Conservation (phyloP, 2,329 filamentous ascomycete species). For the Domatiomyces catenatus region DNA sequence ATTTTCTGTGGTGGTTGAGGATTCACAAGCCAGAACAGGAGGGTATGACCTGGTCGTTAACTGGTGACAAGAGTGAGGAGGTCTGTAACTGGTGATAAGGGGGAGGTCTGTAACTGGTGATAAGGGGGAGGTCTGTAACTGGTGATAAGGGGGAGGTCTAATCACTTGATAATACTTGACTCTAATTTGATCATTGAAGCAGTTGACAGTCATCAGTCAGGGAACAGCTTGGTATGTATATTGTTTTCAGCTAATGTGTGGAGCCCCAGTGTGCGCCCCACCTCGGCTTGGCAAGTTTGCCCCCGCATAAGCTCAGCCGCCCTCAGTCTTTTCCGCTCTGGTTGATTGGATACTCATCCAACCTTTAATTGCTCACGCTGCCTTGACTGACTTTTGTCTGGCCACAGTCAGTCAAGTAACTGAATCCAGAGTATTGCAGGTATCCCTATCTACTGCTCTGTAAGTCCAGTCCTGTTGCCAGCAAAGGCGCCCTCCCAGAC, state of each 20-base stretch:
- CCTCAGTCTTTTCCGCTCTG: neutral
- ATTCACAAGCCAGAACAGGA: constrained; percentile 45
- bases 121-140: too few species aligned
- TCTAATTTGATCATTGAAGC: too few species aligned
- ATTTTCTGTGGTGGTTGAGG: constrained; percentile 46
- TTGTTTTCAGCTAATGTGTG: too few species aligned
- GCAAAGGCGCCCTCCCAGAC: neutral
- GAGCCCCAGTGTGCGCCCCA: too few species aligned
- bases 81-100: too few species aligned
- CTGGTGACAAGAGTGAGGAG: neutral
- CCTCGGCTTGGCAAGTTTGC: neutral
- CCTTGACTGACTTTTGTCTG: neutral
- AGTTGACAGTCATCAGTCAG: too few species aligned
- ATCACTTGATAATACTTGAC: too few species aligned
- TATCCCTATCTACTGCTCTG: neutral
- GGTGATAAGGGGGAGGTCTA: too few species aligned
- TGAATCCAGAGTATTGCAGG: neutral
- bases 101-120: too few species aligned
- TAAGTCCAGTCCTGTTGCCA: neutral
- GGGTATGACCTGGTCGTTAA: neutral
- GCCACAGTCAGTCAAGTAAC: neutral
- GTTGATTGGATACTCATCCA: neutral
- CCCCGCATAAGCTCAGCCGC: neutral
- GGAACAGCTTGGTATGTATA: too few species aligned
- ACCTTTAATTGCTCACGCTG: neutral